These are phyloP conservation scores for Mycena pura DNA, from an alignment of 768 basidiomycete species.

Conservation along the genomic window DNA sequence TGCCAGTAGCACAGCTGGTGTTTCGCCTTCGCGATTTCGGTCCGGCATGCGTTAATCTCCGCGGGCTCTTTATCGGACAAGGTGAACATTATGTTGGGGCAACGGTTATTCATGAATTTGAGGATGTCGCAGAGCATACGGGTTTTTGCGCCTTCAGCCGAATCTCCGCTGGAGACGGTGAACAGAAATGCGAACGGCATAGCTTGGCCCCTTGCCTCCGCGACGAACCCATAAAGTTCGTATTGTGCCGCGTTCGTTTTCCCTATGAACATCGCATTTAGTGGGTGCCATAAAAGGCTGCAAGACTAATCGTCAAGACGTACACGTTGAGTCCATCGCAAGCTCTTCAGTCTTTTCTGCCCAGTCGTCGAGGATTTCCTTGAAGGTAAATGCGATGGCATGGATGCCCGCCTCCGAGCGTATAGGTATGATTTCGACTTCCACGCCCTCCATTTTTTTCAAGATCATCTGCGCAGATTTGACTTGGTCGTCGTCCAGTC, in stretches of 20 bases:
- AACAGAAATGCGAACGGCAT: background rate
- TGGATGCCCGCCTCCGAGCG: background rate
- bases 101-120: background rate
- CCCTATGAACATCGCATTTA: background rate
- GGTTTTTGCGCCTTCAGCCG: background rate
- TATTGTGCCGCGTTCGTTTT: background rate
- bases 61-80: constrained; percentile 35
- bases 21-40: constrained; percentile 28
- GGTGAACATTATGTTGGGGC: background rate
- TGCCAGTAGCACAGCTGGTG: constrained; percentile 44
- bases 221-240: background rate
- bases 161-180: background rate
- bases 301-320: background rate
- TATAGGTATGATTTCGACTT: background rate
- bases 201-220: background rate
- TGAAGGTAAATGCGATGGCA: background rate
- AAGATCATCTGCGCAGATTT: background rate
- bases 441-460: background rate
- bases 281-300: background rate
- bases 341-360: background rate
- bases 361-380: background rate
- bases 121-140: background rate
- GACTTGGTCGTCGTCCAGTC: background rate
- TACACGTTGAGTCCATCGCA: background rate
- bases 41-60: constrained; percentile 35